Evolutionary conservation across 306 rosid genomes (phyloP), one percentile per base, ranked within the genome.

Genomic region (Cucumis sativus): DNA sequence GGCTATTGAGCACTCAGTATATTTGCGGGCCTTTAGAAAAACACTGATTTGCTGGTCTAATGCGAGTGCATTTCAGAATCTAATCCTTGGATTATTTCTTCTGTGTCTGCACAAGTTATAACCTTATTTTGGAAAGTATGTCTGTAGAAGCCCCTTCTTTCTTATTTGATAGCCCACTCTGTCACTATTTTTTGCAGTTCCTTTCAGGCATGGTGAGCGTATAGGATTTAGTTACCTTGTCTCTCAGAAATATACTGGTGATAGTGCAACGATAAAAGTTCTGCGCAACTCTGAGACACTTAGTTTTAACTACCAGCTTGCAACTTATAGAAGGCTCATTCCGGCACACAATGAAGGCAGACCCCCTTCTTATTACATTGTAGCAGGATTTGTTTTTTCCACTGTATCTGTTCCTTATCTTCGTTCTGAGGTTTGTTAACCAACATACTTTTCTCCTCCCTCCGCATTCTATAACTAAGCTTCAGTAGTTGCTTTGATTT

Each of bases 171-270:
- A 64, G 23, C 30, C 17, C 30, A 4, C n/a, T 69, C 66, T 78
- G 6, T 54, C 30, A 37, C 70, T 58, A 59, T 77, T 78, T 82
- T 78, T 82, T 86, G 67, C 82, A 83, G 83, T 88, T 78, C 85
- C 97, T 79, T 96, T 96, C 80, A 91, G 99, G 81, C 97, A 88
- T 71, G 97, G 98, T 61, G 99, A 92, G 80, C 98, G 97, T 85
- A 96, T 92, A 75, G 98, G 98, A 67, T 96, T 96, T 81, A 96
- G 98, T 80, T 78, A 84, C 79, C 88, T 91, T 47, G 86, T 85
- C 71, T 85, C 93, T 71, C 86, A 79, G 61, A 79, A 81, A 63
- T 87, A 85, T 63, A 82, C 83, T 21, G 89, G 89, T 73, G 89
- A 82, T 77, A 76, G 78, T 84, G 90, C 93, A 41, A 82, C 77